These are phyloP conservation scores for Aspergillus olivimuriae DNA, from an alignment of 495 filamentous ascomycete genomes.

Conservation along the genomic window DNA sequence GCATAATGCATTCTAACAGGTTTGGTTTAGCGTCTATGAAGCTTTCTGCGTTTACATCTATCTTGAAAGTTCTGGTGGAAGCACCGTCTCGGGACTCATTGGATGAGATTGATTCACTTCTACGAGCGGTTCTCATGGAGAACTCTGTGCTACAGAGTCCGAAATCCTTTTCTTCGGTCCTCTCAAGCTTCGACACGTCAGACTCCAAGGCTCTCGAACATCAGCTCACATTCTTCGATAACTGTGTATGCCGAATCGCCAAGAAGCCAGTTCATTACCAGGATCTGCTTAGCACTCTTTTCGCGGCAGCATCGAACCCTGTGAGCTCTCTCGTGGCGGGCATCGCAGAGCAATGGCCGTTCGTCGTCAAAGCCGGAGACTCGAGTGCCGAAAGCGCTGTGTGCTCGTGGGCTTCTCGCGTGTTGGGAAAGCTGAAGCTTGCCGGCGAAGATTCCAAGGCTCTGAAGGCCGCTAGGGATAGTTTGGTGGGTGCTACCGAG, in stretches of 20 bases:
- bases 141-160: constrained; percentile 29
- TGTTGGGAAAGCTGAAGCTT: constrained; percentile 39
- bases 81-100: constrained; percentile 30
- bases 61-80: constrained; percentile 34
- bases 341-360: constrained; percentile 73
- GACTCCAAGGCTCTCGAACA: constrained; percentile 22
- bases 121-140: constrained; percentile 30
- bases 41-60: constrained; percentile 41
- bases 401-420: constrained; percentile 47
- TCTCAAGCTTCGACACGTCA: constrained; percentile 41
- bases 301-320: constrained; percentile 29
- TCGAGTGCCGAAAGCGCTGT: constrained; percentile 31
- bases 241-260: constrained; percentile 64
- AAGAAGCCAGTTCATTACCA: constrained; percentile 72
- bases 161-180: constrained; percentile 29
- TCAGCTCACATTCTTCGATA: constrained; percentile 63
- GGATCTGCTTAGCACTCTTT: constrained; percentile 35
- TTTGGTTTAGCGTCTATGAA: constrained; percentile 30
- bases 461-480: constrained; percentile 36
- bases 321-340: constrained; percentile 53
- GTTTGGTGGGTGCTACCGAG: constrained; percentile 30
- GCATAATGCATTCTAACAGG: constrained; percentile 2
- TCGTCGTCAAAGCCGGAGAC: constrained; percentile 47
- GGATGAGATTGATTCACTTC: constrained; percentile 26
- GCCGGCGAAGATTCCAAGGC: constrained; percentile 37